These are phyloP conservation scores for Perkinsus olseni DNA, from an alignment of 169 alveolate genomes.

Conservation along the genomic window DNA sequence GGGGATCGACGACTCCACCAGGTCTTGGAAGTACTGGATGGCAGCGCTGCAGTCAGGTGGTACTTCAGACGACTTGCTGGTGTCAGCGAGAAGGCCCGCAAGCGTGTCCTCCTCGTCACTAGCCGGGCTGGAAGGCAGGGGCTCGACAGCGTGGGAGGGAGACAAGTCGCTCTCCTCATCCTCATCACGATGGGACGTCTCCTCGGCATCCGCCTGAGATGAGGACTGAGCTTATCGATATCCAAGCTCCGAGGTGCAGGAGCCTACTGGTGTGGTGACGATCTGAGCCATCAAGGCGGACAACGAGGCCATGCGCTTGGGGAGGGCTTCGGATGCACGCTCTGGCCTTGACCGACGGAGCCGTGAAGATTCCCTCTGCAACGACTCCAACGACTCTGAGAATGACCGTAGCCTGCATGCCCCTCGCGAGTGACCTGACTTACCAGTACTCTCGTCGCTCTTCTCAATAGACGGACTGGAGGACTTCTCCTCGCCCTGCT, in stretches of 20 bases:
- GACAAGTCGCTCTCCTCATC: too few species aligned
- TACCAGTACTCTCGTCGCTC: neutral
- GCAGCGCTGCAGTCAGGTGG: neutral
- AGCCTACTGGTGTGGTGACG: neutral
- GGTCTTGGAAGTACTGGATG: neutral
- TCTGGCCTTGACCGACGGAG: neutral
- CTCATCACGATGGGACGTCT: too few species aligned
- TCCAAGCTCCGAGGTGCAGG: too few species aligned
- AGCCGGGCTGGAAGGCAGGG: neutral
- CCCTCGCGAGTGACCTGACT: neutral
- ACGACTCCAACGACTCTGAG: neutral
- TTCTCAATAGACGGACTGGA: neutral
- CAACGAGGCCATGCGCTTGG: neutral
- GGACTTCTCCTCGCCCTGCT: neutral
- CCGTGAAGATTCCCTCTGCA: neutral
- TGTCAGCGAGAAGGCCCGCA: neutral
- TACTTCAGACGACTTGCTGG: neutral
- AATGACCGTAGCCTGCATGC: neutral
- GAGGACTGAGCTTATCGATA: too few species aligned
- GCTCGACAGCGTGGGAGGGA: too few species aligned
- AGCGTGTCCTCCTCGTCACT: neutral
- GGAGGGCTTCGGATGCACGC: neutral
- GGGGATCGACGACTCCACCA: neutral
- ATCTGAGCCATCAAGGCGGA: neutral
- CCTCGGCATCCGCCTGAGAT: too few species aligned